Percentiles rank a stretch among this genome's conserved stretches.
These are phyloP conservation scores for Salix arbutifolia DNA, from an alignment of 345 rosid species.

Conservation along the genomic window DNA sequence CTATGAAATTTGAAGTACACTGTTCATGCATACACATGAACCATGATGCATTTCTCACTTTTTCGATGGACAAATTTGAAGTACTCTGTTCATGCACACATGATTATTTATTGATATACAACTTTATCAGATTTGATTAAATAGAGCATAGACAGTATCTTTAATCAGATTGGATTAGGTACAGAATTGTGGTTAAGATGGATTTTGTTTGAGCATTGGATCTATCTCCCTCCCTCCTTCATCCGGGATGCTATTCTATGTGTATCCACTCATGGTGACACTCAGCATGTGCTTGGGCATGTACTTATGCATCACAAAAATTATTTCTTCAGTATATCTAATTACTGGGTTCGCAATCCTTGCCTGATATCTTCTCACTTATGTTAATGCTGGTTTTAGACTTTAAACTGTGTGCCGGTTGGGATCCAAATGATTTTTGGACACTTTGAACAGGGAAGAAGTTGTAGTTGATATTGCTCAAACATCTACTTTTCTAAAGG, in stretches of 20 bases:
- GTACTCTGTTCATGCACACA: not conserved
- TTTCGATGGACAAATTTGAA: not conserved
- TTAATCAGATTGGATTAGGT: not conserved
- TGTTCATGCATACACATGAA: not conserved
- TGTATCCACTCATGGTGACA: not conserved
- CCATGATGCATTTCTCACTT: too few species aligned
- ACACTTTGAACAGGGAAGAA: conserved; percentile 29
- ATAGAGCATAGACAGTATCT: not conserved
- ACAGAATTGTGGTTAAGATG: not conserved
- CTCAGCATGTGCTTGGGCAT: not conserved
- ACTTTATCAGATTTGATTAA: not conserved
- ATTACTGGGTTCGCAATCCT: not conserved
- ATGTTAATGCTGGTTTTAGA: not conserved
- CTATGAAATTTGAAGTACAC: not conserved
- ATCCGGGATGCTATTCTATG: not conserved
- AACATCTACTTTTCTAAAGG: not conserved
- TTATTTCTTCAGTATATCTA: not conserved
- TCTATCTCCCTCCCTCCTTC: not conserved
- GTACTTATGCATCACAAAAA: not conserved
- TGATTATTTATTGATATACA: not conserved
- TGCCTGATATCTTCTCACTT: not conserved
- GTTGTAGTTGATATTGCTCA: not conserved
- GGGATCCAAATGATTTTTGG: not conserved
- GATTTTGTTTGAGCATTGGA: not conserved
- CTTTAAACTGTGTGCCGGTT: not conserved